These are phyloP conservation scores for Sugiyamaella americana DNA, from an alignment of 805 yeast species.

Conservation along the genomic window DNA sequence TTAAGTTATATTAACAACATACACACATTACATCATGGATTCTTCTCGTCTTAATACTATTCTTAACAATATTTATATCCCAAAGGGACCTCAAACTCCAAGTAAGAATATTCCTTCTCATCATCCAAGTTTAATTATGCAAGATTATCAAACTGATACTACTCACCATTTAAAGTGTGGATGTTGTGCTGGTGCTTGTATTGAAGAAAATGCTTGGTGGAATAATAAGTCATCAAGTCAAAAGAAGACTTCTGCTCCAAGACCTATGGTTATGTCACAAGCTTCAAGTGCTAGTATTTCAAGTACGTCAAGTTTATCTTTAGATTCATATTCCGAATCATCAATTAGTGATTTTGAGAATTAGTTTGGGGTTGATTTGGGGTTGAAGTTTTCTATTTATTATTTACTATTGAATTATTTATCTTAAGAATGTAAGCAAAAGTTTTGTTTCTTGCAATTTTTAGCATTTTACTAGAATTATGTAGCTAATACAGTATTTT, in stretches of 20 bases:
- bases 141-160: slow-evolving; percentile 49
- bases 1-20: slow-evolving; percentile 5
- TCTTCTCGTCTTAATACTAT: slow-evolving; percentile 35
- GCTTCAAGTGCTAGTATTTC: slow-evolving; percentile 10
- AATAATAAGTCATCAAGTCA: slow-evolving; percentile 17
- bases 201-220: slow-evolving; percentile 37
- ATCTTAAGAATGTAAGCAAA: no score
- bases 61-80: slow-evolving; percentile 44
- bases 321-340: not conserved
- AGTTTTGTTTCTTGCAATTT: no score
- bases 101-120: slow-evolving; percentile 39
- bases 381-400: no score
- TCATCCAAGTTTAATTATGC: slow-evolving; percentile 55
- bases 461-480: no score
- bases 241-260: slow-evolving; percentile 1
- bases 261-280: not conserved
- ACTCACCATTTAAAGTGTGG: slow-evolving; percentile 40
- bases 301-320: not conserved
- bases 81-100: slow-evolving; percentile 29
- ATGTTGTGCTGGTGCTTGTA: slow-evolving; percentile 37
- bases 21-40: slow-evolving; percentile 45
- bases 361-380: no score
- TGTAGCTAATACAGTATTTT: no score
- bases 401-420: no score
- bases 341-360: not conserved